These are phyloP conservation scores for Salix udensis DNA, from an alignment of 345 rosid species.

Conservation along the genomic window DNA sequence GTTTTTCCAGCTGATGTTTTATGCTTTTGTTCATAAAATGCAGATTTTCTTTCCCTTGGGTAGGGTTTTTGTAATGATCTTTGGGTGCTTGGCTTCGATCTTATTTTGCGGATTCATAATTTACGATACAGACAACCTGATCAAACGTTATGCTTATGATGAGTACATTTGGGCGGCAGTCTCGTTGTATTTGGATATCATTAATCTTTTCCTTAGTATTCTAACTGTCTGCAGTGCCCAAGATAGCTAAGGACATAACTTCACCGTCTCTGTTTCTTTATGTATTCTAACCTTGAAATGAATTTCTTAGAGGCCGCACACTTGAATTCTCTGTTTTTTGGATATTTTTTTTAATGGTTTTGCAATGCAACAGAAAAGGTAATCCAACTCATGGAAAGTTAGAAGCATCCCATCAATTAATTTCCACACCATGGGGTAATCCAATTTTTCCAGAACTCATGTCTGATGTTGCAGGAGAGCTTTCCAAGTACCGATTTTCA, in stretches of 20 bases:
- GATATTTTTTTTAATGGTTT: too few species aligned
- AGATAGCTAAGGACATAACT: neutral
- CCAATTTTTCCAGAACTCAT: neutral
- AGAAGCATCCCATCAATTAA: too few species aligned
- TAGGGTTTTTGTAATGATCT: slow-evolving; percentile 57
- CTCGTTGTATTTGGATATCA: slow-evolving; percentile 13
- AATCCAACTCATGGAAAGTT: too few species aligned
- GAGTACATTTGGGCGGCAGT: slow-evolving; percentile 16
- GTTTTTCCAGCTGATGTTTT: neutral
- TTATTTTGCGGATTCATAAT: slow-evolving; percentile 46
- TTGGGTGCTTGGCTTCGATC: slow-evolving; percentile 57
- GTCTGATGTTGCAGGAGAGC: neutral
- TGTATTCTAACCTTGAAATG: too few species aligned
- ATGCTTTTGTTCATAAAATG: slow-evolving; percentile 3
- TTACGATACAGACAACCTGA: slow-evolving; percentile 17
- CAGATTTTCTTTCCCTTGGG: slow-evolving; percentile 71
- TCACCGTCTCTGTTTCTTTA: too few species aligned
- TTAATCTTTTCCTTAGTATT: slow-evolving; percentile 15
- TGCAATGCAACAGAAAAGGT: too few species aligned
- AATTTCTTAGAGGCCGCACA: too few species aligned
- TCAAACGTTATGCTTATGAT: slow-evolving; percentile 18
- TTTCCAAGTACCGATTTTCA: neutral
- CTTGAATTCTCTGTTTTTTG: too few species aligned
- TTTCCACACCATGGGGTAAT: too few species aligned
- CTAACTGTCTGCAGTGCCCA: neutral